A percentile compares a stretch with the other conserved stretches of the same genome.
phyloP scores from a whole-genome alignment of 257 asterid genomes.

The Prunella vulgaris region DNA sequence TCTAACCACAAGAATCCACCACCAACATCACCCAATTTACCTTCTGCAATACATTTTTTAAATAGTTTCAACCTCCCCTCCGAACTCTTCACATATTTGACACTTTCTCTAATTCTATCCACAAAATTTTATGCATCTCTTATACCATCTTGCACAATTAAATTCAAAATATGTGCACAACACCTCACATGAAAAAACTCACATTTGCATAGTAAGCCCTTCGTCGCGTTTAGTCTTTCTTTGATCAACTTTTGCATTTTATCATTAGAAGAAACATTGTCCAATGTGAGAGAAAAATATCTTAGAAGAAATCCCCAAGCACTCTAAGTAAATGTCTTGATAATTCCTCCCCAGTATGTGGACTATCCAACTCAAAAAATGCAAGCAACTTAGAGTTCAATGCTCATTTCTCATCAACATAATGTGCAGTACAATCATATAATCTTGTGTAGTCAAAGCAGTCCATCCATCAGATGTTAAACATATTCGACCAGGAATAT shows the following conservation, averaged over 20 bases:
- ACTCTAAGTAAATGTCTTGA: too few relatives aligned
- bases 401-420: background rate
- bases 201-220: background rate
- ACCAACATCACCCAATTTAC: background rate
- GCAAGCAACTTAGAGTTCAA: background rate
- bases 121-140: background rate
- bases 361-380: too few relatives aligned
- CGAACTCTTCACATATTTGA: background rate
- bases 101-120: background rate
- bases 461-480: too few relatives aligned
- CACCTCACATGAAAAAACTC: background rate
- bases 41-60: background rate
- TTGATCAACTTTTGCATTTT: background rate
- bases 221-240: background rate
- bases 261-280: background rate
- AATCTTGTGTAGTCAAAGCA: background rate
- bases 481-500: background rate
- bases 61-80: background rate
- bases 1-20: too few relatives aligned
- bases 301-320: too few relatives aligned
- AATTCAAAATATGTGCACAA: background rate
- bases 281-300: background rate
- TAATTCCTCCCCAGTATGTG: too few relatives aligned
- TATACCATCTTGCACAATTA: background rate
- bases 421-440: background rate